Conservation (phyloP, 345 rosid species). For the Lepidium didymum region DNA sequence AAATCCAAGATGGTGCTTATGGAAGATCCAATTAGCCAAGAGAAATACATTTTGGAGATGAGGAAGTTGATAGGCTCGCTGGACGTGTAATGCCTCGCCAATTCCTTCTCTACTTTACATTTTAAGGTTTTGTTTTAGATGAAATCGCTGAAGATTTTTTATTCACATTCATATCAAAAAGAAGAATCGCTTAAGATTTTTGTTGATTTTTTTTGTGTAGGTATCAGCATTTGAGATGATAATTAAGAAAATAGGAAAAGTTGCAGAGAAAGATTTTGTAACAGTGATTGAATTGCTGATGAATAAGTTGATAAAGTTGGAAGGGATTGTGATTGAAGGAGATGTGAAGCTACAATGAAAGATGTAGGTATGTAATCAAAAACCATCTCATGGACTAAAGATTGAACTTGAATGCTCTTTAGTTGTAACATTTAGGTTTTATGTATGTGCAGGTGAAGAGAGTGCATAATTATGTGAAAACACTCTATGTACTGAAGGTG, state of each 20-base stretch:
- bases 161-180: too few species aligned
- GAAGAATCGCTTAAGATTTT: too few species aligned
- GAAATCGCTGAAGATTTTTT: neutral
- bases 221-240: conserved; percentile 57
- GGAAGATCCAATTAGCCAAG: conserved; percentile 78
- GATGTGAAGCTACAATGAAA: conserved; percentile 87
- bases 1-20: conserved; percentile 40
- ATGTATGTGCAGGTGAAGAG: conserved; percentile 53
- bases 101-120: neutral
- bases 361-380: conserved; percentile 54
- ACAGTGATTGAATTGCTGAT: conserved; percentile 45
- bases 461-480: conserved; percentile 85
- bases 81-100: conserved; percentile 45
- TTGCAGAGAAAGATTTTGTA: conserved; percentile 61
- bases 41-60: conserved; percentile 66
- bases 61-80: conserved; percentile 74
- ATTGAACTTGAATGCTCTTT: neutral
- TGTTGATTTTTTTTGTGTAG: conserved; percentile 34
- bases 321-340: conserved; percentile 73
- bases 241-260: conserved; percentile 53
- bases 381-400: neutral
- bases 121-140: neutral
- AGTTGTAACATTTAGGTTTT: neutral
- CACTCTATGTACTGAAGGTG: conserved; percentile 65
- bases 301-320: conserved; percentile 81